Evolutionary conservation across 805 yeast species (phyloP).

Genomic region (Wickerhamiella cacticola): DNA sequence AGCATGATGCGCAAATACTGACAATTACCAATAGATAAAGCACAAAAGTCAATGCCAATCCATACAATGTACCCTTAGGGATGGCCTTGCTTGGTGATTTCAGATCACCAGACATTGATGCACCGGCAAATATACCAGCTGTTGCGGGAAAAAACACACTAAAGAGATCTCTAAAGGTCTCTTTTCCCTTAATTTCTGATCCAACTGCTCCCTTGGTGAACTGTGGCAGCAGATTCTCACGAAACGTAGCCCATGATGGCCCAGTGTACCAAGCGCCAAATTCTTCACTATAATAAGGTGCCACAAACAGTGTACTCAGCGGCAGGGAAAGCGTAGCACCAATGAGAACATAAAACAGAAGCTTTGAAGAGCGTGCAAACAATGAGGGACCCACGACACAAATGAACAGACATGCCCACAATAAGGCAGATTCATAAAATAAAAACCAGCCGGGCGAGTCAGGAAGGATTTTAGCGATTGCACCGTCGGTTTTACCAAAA

Average conservation of each 20-base stretch:
- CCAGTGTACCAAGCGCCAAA: slow-evolving; percentile 49
- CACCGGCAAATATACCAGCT: slow-evolving; percentile 97
- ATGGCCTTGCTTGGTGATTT: slow-evolving; percentile 75
- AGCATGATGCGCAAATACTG: slow-evolving; percentile 66
- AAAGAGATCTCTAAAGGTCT: slow-evolving; percentile 73
- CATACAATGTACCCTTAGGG: slow-evolving; percentile 88
- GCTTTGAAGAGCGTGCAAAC: slow-evolving; percentile 71
- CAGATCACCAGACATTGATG: slow-evolving; percentile 95
- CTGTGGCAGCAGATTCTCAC: slow-evolving; percentile 58
- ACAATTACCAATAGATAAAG: slow-evolving; percentile 72
- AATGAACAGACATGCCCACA: slow-evolving; percentile 59
- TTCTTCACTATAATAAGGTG: slow-evolving; percentile 37
- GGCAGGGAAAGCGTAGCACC: slow-evolving; percentile 74
- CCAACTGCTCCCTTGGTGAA: slow-evolving; percentile 93
- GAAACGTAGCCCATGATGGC: slow-evolving; percentile 52
- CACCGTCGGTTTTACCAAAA: slow-evolving; percentile 53
- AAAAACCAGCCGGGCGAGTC: slow-evolving; percentile 58
- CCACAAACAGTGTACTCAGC: slow-evolving; percentile 52
- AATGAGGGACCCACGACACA: slow-evolving; percentile 70
- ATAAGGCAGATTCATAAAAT: slow-evolving; percentile 54
- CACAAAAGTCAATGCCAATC: slow-evolving; percentile 61
- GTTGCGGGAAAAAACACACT: slow-evolving; percentile 97
- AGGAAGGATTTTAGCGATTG: slow-evolving; percentile 47
- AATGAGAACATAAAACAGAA: slow-evolving; percentile 54
- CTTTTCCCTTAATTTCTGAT: slow-evolving; percentile 47